Conservation (phyloP, 2,329 filamentous ascomycete species). For the Dactylonectria macrodidyma region DNA sequence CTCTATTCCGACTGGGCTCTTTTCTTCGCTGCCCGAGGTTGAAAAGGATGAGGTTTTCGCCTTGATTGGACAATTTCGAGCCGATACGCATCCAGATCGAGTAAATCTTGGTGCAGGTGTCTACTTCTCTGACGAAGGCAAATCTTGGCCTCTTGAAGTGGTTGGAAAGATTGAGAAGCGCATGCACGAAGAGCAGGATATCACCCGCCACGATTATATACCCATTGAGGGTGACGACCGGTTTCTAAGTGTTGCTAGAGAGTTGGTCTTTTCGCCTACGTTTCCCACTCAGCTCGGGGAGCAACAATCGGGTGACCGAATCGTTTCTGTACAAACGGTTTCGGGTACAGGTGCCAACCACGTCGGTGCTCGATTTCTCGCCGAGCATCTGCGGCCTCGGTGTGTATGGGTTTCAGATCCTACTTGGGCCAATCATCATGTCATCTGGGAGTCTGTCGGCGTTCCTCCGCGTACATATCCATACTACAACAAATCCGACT, state of each 20-base stretch:
- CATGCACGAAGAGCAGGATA: constrained; percentile 32
- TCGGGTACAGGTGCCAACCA: constrained; percentile 97
- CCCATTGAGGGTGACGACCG: constrained; percentile 41
- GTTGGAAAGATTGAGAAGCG: constrained; percentile 38
- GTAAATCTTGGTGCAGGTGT: constrained; percentile 44
- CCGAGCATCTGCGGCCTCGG: constrained; percentile 85
- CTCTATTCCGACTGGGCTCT: constrained; percentile 16
- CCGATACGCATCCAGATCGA: constrained; percentile 37
- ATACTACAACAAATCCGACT: constrained; percentile 91
- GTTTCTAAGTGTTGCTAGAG: constrained; percentile 35
- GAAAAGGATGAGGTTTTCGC: constrained; percentile 31
- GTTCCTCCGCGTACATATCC: constrained; percentile 86
- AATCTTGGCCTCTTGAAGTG: constrained; percentile 41
- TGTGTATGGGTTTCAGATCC: constrained; percentile 92
- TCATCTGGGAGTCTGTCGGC: constrained; percentile 94
- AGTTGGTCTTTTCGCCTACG: constrained; percentile 34
- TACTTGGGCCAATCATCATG: constrained; percentile 98
- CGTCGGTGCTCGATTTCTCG: constrained; percentile 91
- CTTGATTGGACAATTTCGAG: constrained; percentile 27
- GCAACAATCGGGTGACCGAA: constrained; percentile 23
- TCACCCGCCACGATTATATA: constrained; percentile 41
- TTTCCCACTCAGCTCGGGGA: not conserved
- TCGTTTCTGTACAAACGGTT: constrained; percentile 86
- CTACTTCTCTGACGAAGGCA: constrained; percentile 44
- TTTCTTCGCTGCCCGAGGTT: constrained; percentile 26